phyloP scores from a whole-genome alignment of 805 yeast species.

The Kodamaea hsintzibuensis region DNA sequence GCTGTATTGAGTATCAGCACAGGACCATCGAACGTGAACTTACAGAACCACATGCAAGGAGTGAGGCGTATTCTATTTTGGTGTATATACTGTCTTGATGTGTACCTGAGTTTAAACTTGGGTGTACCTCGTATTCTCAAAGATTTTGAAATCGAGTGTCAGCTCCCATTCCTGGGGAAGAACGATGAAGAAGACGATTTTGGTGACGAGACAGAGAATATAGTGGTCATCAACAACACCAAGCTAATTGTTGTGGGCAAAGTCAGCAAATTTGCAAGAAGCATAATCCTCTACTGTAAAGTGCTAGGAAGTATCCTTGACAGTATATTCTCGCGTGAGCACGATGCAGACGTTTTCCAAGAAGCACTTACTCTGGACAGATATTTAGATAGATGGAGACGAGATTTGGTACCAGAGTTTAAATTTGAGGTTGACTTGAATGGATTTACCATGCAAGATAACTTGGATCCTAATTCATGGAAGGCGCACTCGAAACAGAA shows the following conservation, averaged over 20 bases:
- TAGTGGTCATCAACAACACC: constrained; percentile 59
- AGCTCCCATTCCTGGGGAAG: constrained; percentile 63
- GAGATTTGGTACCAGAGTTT: constrained; percentile 61
- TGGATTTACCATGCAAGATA: constrained; percentile 45
- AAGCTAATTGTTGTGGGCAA: constrained; percentile 67
- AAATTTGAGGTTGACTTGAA: constrained; percentile 65
- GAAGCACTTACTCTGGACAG: constrained; percentile 50
- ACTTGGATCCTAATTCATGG: constrained; percentile 26
- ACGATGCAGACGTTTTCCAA: constrained; percentile 23
- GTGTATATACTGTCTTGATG: constrained; percentile 78
- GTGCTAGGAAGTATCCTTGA: constrained; percentile 75
- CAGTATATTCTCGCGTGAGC: constrained; percentile 58
- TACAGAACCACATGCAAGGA: constrained; percentile 72
- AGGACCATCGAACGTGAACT: constrained; percentile 25
- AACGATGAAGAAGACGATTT: constrained; percentile 37
- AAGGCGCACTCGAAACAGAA: constrained; percentile 43
- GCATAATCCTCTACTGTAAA: constrained; percentile 67
- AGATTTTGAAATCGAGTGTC: constrained; percentile 85
- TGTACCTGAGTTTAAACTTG: constrained; percentile 68
- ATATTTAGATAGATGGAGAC: constrained; percentile 75
- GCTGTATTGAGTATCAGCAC: constrained; percentile 69
- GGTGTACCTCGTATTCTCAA: constrained; percentile 83
- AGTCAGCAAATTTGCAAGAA: constrained; percentile 62
- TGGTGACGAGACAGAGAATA: constrained; percentile 47
- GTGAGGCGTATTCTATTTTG: constrained; percentile 82